Conservation (phyloP, 31 red algal genomes). For the Odonthalia washingtoniensis region DNA sequence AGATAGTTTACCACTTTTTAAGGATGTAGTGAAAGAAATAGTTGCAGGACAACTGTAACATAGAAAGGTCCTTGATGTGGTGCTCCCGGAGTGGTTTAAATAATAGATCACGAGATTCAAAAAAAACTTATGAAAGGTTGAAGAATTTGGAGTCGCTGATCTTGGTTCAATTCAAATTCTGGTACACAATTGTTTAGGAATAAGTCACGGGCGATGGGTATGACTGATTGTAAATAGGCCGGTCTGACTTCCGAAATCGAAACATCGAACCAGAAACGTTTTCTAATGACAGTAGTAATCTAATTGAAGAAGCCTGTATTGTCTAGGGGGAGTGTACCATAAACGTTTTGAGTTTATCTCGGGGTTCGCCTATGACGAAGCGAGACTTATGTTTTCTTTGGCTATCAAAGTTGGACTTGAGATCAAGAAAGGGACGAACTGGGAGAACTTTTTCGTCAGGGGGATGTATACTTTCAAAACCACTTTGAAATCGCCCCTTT, state of each 20-base stretch:
- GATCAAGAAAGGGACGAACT: constrained; percentile 5
- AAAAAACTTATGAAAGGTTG: too few relatives aligned
- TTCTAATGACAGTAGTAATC: constrained; percentile 5
- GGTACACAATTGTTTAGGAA: constrained; percentile 18
- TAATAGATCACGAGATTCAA: background rate
- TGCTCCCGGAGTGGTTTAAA: background rate
- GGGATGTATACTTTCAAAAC: constrained; percentile 24
- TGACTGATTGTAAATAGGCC: too few relatives aligned
- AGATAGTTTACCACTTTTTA: background rate
- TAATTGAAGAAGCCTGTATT: constrained; percentile 19
- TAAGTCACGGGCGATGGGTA: background rate
- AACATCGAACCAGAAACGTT: background rate
- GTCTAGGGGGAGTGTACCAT: constrained; percentile 33
- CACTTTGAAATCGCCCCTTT: too few relatives aligned
- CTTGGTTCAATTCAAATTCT: constrained; percentile 35
- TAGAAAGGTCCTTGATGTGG: background rate
- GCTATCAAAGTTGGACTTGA: constrained; percentile 32
- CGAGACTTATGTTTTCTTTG: constrained; percentile 19
- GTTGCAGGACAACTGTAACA: background rate
- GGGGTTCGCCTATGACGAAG: constrained; percentile 34
- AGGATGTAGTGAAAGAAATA: background rate
- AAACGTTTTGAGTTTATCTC: constrained; percentile 23
- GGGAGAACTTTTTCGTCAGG: constrained; percentile 32
- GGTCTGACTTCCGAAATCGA: constrained; percentile 33
- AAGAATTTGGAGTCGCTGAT: constrained; percentile 20